Percentiles rank a stretch among this genome's conserved stretches.
Conservation (phyloP, 2,329 filamentous ascomycete species). For the Clonostachys solani region DNA sequence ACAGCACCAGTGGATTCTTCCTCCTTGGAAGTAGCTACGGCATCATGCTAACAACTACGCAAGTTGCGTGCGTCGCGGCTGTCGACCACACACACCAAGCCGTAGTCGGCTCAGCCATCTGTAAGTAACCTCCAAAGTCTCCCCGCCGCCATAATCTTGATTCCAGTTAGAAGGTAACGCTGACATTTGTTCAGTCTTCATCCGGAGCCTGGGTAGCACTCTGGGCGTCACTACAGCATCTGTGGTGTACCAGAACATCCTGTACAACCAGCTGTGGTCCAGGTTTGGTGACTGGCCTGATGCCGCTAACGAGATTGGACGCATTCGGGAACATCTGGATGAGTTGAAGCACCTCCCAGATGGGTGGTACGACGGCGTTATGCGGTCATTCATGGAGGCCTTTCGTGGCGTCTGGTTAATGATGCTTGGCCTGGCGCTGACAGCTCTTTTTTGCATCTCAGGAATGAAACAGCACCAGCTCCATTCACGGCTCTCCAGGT, state of each 20-base stretch:
- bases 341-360: conserved; percentile 65
- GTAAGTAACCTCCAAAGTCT: conserved; percentile 19
- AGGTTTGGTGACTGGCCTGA: conserved; percentile 63
- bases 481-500: conserved; percentile 38
- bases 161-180: no score
- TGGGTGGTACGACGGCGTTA: conserved; percentile 66
- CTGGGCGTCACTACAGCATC: conserved; percentile 55
- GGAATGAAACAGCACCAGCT: conserved; percentile 77
- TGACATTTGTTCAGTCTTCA: conserved; percentile 23
- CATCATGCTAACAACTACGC: conserved; percentile 74
- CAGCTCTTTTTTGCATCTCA: conserved; percentile 57
- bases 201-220: conserved; percentile 39
- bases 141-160: not conserved
- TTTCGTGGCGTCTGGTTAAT: conserved; percentile 73
- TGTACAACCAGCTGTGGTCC: conserved; percentile 61
- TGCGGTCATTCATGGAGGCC: conserved; percentile 71
- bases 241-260: conserved; percentile 80
- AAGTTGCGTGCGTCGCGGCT: conserved; percentile 77
- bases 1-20: conserved; percentile 64
- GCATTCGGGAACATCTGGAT: conserved; percentile 68
- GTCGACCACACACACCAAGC: conserved; percentile 83
- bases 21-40: conserved; percentile 73
- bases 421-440: conserved; percentile 56
- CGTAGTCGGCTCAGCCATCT: conserved; percentile 80
- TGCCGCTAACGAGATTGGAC: conserved; percentile 63